phyloP scores from a whole-genome alignment of 371 early-diverging fungal genomes.

The Syncephalastrum monosporum region DNA sequence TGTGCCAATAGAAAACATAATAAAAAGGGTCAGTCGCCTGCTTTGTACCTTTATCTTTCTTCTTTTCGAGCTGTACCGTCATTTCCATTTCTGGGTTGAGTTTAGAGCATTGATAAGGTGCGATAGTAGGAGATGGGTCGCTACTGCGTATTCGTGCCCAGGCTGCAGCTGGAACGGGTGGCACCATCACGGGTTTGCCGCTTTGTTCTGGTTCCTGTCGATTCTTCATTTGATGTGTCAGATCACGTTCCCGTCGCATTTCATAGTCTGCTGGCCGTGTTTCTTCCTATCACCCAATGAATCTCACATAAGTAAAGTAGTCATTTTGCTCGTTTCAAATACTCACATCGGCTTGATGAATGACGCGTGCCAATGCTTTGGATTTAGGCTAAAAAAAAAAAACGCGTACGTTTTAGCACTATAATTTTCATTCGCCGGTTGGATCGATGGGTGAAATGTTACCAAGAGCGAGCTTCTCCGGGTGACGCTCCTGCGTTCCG shows the following conservation, averaged over 20 bases:
- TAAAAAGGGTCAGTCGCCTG: too few species aligned
- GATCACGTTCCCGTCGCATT: conserved; percentile 41
- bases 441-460: conserved; percentile 6
- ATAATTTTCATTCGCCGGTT: too few species aligned
- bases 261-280: conserved; percentile 41
- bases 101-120: conserved; percentile 42
- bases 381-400: conserved; percentile 32
- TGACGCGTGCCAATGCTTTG: conserved; percentile 40
- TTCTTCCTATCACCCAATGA: conserved; percentile 33
- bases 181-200: conserved; percentile 3
- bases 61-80: conserved; percentile 25
- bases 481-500: conserved; percentile 38
- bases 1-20: too few species aligned
- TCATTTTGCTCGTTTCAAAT: neutral
- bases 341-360: conserved; percentile 42
- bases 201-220: conserved; percentile 10
- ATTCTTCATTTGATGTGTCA: conserved; percentile 28
- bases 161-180: conserved; percentile 34
- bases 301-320: neutral
- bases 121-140: conserved; percentile 24
- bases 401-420: neutral
- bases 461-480: conserved; percentile 42
- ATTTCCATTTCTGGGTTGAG: conserved; percentile 48
- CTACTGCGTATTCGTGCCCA: conserved; percentile 35
- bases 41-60: neutral